Evolutionary conservation across 208 protist species (phyloP), one percentile per base, ranked within the genome.

Genomic region (Leishmania tarentolae): DNA sequence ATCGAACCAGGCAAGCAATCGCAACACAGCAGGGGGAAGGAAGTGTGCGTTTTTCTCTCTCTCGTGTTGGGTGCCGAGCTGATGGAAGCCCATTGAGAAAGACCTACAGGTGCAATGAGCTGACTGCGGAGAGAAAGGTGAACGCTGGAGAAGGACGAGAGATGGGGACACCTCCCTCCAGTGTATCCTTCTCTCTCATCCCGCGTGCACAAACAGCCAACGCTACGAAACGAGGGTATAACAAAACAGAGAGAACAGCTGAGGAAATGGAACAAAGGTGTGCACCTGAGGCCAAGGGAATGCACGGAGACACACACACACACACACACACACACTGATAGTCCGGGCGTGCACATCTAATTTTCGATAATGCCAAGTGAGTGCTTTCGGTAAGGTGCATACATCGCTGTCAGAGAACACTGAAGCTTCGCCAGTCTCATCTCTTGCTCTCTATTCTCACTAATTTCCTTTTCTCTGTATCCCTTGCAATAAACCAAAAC

Each of bases 51-150:
- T 53, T 4, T 19, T 8, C 31, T 9, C 13, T 53, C 7, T 31
- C n/a, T 37, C 24, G 8, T 9, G 24, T 44, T 19, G 24, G 69
- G 44, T 73, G 28, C 31, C 24, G 42, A 73, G 44, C 50, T 28
- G 50, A 59, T 7, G 52, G 47, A 59, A 63, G 24, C 46, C 13
- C 68, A 73, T 9, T 40, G 72, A 76, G 72, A 57, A 46, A 76
- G 35, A 59, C 31, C n/a, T 13, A 52, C 46, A 73, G 42, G 5
- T n/a, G 24, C 42, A 73, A 73, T 44, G 46, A 28, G n/a, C 35
- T n/a, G 50, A 46, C 40, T 19, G 53, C 15, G 83, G n/a, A 59
- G 17, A 80, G 24, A 63, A 73, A 21, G 81, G 47, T 77, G 71
- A 46, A 59, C 57, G 46, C 17, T 53, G 69, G 28, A 31, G 11